Evolutionary conservation across 768 basidiomycete species (phyloP).

Genomic region (Daedaleopsis nitida): DNA sequence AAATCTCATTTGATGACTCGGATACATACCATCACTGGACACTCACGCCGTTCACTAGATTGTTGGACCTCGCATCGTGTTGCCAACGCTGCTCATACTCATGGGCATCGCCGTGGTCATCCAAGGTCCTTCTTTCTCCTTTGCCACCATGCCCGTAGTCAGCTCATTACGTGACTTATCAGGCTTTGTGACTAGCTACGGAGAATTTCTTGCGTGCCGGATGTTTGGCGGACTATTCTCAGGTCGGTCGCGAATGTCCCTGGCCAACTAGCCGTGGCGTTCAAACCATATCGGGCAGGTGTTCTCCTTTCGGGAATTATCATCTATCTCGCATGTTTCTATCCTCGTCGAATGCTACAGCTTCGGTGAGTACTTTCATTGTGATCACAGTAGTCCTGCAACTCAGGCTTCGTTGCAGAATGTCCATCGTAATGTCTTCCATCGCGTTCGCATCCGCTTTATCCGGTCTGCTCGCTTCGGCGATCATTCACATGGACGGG

Average conservation of each 20-base stretch:
- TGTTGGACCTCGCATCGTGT: slow-evolving; percentile 56
- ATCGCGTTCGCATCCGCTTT: slow-evolving; percentile 57
- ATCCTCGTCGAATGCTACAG: slow-evolving; percentile 29
- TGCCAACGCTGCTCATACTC: slow-evolving; percentile 61
- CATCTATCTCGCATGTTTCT: slow-evolving; percentile 32
- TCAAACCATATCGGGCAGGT: background rate
- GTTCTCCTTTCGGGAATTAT: slow-evolving; percentile 41
- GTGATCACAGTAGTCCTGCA: too few species aligned
- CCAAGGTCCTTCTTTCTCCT: slow-evolving; percentile 45
- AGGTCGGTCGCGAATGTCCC: slow-evolving; percentile 39
- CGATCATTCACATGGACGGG: slow-evolving; percentile 57
- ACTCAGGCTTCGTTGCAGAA: background rate
- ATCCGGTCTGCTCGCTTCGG: slow-evolving; percentile 65
- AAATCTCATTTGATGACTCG: background rate
- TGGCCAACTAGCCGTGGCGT: background rate
- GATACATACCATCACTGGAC: background rate
- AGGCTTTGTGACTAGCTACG: slow-evolving; percentile 47
- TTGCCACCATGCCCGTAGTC: background rate
- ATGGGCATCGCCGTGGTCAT: slow-evolving; percentile 66
- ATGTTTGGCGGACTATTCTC: slow-evolving; percentile 57
- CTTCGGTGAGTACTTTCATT: slow-evolving; percentile 25
- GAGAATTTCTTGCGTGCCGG: slow-evolving; percentile 53
- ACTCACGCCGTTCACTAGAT: slow-evolving; percentile 25
- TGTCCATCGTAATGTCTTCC: slow-evolving; percentile 43
- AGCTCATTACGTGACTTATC: background rate